A percentile compares a stretch with the other conserved stretches of the same genome.
Conservation (phyloP, 306 rosid species). For the Herpetospermum pedunculosum region DNA sequence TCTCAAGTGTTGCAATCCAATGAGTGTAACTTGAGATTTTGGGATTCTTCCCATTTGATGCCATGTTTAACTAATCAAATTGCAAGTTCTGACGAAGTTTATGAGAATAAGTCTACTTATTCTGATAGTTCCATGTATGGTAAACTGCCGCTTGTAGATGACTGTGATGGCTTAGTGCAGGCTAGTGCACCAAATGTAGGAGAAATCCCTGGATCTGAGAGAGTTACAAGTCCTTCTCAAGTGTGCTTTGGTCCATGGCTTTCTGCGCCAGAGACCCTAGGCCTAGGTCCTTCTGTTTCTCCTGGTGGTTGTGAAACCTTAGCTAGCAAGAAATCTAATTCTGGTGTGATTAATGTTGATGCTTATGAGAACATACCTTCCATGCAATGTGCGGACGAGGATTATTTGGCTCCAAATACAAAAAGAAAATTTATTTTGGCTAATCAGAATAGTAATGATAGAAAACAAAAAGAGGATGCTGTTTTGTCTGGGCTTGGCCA, state of each 20-base stretch:
- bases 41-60: conserved; percentile 9
- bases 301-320: conserved; percentile 6
- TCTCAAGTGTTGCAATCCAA: conserved; percentile 16
- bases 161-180: conserved; percentile 15
- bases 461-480: conserved; percentile 19
- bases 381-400: not conserved
- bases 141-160: conserved; percentile 22
- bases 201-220: conserved; percentile 14
- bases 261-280: conserved; percentile 13
- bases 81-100: conserved; percentile 16
- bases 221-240: conserved; percentile 19
- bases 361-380: not conserved
- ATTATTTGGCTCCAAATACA: not conserved
- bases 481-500: conserved; percentile 18
- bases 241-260: conserved; percentile 3
- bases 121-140: conserved; percentile 21
- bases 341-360: not conserved
- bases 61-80: conserved; percentile 17
- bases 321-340: conserved; percentile 6
- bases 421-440: not conserved
- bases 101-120: conserved; percentile 18
- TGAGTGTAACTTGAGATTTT: conserved; percentile 3
- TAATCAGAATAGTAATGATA: conserved; percentile 16
- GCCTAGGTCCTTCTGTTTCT: conserved; percentile 22
- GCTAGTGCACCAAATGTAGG: conserved; percentile 19